Evolutionary conservation across 2,329 filamentous ascomycete genomes (phyloP).

Genomic region (Phialemoniopsis sp.): DNA sequence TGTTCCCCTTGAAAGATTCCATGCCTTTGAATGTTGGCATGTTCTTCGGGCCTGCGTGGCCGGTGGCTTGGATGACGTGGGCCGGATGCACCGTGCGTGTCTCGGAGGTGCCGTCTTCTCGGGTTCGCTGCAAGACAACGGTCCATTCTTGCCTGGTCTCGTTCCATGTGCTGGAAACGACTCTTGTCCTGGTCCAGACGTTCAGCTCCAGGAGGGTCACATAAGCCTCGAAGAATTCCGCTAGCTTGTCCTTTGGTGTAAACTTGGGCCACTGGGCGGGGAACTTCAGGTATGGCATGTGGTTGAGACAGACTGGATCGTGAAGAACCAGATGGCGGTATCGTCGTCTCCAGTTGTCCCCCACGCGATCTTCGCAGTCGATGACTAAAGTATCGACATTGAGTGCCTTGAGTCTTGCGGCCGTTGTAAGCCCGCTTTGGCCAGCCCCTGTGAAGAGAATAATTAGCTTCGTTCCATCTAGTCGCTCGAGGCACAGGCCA

Average conservation of each 20-base stretch:
- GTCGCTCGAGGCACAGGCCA: too few species aligned
- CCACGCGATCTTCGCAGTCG: constrained; percentile 52
- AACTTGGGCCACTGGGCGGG: constrained; percentile 65
- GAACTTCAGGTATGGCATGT: constrained; percentile 62
- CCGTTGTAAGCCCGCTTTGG: constrained; percentile 54
- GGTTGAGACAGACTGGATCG: constrained; percentile 59
- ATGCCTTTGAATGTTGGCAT: constrained; percentile 53
- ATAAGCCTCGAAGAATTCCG: constrained; percentile 65
- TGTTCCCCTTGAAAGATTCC: constrained; percentile 44
- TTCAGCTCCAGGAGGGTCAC: constrained; percentile 63
- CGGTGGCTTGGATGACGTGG: constrained; percentile 64
- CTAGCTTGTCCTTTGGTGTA: constrained; percentile 68
- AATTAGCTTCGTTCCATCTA: constrained; percentile 1
- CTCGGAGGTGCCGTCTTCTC: constrained; percentile 37
- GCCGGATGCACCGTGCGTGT: constrained; percentile 54
- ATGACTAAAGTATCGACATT: constrained; percentile 52
- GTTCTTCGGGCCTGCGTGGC: constrained; percentile 63
- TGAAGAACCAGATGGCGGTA: constrained; percentile 65
- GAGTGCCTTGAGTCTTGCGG: constrained; percentile 56
- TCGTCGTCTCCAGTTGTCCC: constrained; percentile 60
- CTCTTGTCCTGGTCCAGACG: constrained; percentile 54
- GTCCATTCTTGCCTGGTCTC: constrained; percentile 49
- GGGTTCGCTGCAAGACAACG: constrained; percentile 44
- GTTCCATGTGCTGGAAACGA: constrained; percentile 45
- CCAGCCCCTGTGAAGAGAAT: constrained; percentile 42